Base-by-base conservation (phyloP, 2,329 filamentous ascomycete genomes). In the Fusarium acutatum region DNA sequence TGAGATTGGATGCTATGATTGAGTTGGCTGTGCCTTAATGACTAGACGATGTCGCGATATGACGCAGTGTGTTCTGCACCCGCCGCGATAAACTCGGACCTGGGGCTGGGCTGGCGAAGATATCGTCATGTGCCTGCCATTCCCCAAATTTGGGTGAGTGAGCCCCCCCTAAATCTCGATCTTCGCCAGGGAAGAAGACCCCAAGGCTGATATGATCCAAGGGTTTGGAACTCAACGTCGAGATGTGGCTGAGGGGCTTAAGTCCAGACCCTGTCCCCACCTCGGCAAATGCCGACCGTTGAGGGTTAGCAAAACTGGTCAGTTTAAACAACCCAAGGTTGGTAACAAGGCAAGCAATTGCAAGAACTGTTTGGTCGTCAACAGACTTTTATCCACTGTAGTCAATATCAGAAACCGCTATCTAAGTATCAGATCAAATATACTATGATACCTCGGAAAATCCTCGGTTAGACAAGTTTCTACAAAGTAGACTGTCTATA, bases 221-320 rank as follows among this genome's bases (percentile, higher is more conserved):
- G 63, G 56, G 67, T 52, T 64, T 74, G 72, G 71, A 44, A 72
- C 60, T 60, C 50, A 68, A 64, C 52, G 63, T 62, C 60, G n/a
- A 46, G 64, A 68, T 70, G 65, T 62, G 70, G 67, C 71, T 70
- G 67, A 66, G 63, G 37, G 71, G 68, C 74, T 67, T 47, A 58
- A 60, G 68, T 77, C 74, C 59, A 71, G 74, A 73, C 64, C 35
- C 37, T 56, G 62, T 35, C 70, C 62, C 67, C 70, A 64, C 47
- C 44, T 62, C 71, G 67, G 73, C 63, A 74, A 65, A 67, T 74
- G 44, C 75, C 73, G 71, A 61, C 75, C 67, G 69, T 75, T 75
- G 40, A 57, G 44, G 40, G 32, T 58, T 66, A 37, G 20, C 34
- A 59, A 59, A 59, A 66, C 37, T 50, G 32, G 18, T 13, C 41